Evolutionary conservation across 345 rosid species (phyloP).

Genomic region (Viola odorata): DNA sequence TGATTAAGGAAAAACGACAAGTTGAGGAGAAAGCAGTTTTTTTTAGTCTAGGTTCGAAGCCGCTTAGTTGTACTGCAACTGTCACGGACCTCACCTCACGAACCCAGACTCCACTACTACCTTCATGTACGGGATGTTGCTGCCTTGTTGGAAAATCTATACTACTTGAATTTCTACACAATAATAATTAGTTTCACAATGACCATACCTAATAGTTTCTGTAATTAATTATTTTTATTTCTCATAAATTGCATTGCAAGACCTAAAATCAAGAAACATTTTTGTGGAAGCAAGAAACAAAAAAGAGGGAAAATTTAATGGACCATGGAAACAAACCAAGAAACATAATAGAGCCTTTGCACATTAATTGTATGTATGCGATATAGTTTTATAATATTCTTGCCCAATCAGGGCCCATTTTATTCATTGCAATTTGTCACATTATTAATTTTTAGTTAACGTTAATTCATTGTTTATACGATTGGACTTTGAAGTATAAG

Average conservation of each 20-base stretch:
- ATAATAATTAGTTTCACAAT: too few species aligned
- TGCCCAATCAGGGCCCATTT: not conserved
- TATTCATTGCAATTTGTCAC: not conserved
- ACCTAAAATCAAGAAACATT: slow-evolving; percentile 12
- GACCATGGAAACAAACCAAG: slow-evolving; percentile 11
- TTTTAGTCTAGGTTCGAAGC: slow-evolving; percentile 29
- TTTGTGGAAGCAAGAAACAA: slow-evolving; percentile 16
- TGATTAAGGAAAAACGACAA: not conserved
- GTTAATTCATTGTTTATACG: not conserved
- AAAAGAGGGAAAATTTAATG: not conserved
- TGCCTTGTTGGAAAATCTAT: not conserved
- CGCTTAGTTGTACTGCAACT: slow-evolving; percentile 28
- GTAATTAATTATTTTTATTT: too few species aligned
- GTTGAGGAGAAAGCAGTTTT: not conserved
- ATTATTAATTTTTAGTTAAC: not conserved
- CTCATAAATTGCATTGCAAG: too few species aligned
- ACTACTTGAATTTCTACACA: too few species aligned
- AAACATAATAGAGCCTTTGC: not conserved
- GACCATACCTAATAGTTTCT: too few species aligned
- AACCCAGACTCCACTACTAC: slow-evolving; percentile 19
- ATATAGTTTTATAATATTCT: not conserved
- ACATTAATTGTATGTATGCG: not conserved
- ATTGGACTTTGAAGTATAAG: not conserved
- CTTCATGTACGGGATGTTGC: slow-evolving; percentile 18
- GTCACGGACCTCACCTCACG: slow-evolving; percentile 32